Conservation (phyloP, 768 basidiomycete genomes). For the Lentinula boryana region DNA sequence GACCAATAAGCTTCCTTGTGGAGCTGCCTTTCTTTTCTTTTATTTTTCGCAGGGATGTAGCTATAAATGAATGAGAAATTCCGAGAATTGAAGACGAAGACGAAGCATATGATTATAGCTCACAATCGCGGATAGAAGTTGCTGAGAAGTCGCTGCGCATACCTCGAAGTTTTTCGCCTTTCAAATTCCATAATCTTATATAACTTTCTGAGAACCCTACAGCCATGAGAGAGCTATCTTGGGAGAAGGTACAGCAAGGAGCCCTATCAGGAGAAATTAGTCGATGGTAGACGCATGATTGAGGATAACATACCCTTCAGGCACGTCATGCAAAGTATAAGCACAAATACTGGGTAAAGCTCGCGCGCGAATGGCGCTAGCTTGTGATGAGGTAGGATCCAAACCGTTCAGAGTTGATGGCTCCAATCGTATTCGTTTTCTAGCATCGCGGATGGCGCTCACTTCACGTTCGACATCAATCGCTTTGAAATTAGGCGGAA, state of each 20-base stretch:
- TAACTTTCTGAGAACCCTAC: conserved; percentile 95
- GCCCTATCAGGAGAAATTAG: conserved; percentile 17
- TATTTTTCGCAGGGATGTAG: conserved; percentile 53
- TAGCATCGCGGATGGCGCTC: conserved; percentile 78
- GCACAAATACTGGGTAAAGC: conserved; percentile 91
- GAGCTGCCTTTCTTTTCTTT: conserved; percentile 77
- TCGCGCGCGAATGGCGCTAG: conserved; percentile 46
- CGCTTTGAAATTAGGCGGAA: conserved; percentile 77
- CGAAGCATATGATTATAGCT: conserved; percentile 19
- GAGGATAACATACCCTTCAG: conserved; percentile 72
- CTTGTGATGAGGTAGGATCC: conserved; percentile 57
- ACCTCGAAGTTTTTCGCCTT: conserved; percentile 82
- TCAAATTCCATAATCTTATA: conserved; percentile 90
- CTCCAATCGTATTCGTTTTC: conserved; percentile 89
- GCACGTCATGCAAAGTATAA: conserved; percentile 90
- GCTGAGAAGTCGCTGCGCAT: conserved; percentile 70
- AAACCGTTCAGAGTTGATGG: conserved; percentile 56
- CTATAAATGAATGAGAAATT: conserved; percentile 25
- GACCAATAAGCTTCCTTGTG: conserved; percentile 93
- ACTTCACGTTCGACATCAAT: conserved; percentile 91
- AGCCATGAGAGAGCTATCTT: conserved; percentile 88
- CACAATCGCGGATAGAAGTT: conserved; percentile 65
- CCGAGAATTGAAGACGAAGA: neutral
- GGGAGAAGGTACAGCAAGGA: conserved; percentile 84
- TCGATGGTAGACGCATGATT: neutral